phyloP scores from a whole-genome alignment of 225 moss, liverwort and hornwort genomes.

The Lunularia cruciata region DNA sequence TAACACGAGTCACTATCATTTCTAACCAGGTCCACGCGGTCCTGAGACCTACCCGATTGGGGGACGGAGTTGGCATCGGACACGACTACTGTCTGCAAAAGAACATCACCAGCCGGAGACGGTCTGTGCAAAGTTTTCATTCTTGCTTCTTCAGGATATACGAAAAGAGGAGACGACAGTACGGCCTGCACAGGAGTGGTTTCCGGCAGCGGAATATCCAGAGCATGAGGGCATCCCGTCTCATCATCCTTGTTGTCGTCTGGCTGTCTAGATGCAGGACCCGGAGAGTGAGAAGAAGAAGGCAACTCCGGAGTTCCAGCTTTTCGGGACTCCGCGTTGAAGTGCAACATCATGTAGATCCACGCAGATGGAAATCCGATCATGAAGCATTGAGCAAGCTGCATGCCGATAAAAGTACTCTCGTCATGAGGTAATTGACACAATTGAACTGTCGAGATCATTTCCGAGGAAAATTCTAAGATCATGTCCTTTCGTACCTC shows the following conservation, averaged over 20 bases:
- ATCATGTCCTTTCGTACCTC: no score
- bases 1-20: not conserved
- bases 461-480: no score
- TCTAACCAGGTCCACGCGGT: not conserved
- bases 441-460: no score
- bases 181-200: conserved; percentile 13
- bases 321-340: not conserved
- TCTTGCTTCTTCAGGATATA: not conserved
- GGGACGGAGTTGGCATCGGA: not conserved
- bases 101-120: not conserved
- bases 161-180: conserved; percentile 27
- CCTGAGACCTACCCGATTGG: not conserved
- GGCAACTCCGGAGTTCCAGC: not conserved
- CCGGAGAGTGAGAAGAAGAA: conserved; percentile 17
- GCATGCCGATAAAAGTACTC: no score
- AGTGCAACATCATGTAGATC: conserved; percentile 23
- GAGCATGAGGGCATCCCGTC: not conserved
- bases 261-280: not conserved
- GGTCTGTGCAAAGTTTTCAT: not conserved
- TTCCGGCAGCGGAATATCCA: not conserved
- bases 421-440: no score
- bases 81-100: not conserved
- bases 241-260: not conserved
- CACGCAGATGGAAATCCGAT: conserved; percentile 40
- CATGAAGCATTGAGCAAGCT: conserved; percentile 44